phyloP scores from a whole-genome alignment of 306 rosid species.

The Prunus dulcis region DNA sequence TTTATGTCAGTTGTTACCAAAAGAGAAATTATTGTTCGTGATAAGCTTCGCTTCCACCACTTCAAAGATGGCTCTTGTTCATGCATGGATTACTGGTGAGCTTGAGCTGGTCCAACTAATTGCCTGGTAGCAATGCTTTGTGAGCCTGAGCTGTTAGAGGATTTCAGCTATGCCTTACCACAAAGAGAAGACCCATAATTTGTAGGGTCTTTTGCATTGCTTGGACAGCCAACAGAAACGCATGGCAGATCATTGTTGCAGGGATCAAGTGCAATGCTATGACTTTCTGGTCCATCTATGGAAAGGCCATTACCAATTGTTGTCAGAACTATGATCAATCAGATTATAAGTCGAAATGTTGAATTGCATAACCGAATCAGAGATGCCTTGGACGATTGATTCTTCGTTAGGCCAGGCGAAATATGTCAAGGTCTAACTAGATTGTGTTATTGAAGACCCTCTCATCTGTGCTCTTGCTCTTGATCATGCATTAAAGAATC shows the following conservation, averaged over 20 bases:
- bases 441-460: no score
- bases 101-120: not conserved
- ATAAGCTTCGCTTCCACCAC: constrained; percentile 85
- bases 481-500: no score
- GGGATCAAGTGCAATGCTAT: not conserved
- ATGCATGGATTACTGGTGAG: constrained; percentile 79
- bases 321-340: not conserved
- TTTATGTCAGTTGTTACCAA: constrained; percentile 55
- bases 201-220: not conserved
- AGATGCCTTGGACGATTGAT: not conserved
- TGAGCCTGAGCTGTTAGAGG: no score
- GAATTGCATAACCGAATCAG: not conserved
- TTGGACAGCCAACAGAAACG: not conserved
- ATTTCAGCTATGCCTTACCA: not conserved
- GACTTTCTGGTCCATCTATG: not conserved
- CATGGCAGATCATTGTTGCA: not conserved
- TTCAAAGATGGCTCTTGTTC: constrained; percentile 75
- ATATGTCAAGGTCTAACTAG: not conserved
- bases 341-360: not conserved
- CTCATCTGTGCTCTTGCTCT: no score
- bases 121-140: no score
- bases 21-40: constrained; percentile 72
- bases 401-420: not conserved
- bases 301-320: not conserved
- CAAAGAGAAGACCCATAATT: not conserved